phyloP scores from a whole-genome alignment of 176 grass and related monocot genomes.

The Cenchrus purpureus region DNA sequence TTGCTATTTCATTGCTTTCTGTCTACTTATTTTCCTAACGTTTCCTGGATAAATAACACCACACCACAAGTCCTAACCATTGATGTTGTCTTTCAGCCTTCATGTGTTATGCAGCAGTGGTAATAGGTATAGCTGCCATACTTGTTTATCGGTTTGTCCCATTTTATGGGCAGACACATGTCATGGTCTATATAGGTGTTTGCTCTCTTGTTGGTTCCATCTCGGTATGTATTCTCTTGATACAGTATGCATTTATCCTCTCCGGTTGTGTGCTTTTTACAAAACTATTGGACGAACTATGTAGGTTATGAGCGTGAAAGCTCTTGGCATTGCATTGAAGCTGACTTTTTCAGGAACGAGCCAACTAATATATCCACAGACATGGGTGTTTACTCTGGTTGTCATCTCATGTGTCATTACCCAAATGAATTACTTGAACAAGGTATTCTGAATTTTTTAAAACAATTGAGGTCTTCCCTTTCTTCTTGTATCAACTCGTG shows the following conservation, averaged over 20 bases:
- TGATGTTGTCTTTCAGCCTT: conserved; percentile 58
- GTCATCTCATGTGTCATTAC: conserved; percentile 75
- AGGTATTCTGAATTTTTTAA: conserved; percentile 46
- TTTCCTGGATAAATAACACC: neutral
- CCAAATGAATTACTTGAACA: conserved; percentile 95
- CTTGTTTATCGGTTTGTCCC: conserved; percentile 75
- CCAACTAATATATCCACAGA: conserved; percentile 81
- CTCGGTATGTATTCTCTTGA: conserved; percentile 56
- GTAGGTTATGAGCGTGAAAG: conserved; percentile 94
- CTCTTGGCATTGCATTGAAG: conserved; percentile 89
- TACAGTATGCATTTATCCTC: neutral
- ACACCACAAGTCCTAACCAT: conserved; percentile 1
- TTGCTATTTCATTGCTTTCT: conserved; percentile 32
- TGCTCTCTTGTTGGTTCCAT: conserved; percentile 91
- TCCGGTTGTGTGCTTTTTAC: conserved; percentile 10
- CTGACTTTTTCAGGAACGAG: conserved; percentile 85
- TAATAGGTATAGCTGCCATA: conserved; percentile 57
- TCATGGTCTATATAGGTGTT: conserved; percentile 91
- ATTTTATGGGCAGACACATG: conserved; percentile 80
- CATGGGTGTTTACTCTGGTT: conserved; percentile 72
- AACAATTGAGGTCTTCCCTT: neutral
- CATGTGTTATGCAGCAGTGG: conserved; percentile 63
- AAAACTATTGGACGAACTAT: neutral
- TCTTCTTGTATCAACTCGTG: neutral
- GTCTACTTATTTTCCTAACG: neutral